These are phyloP conservation scores for Kluyveromyces aestuarii DNA, from an alignment of 805 yeast species.

Conservation along the genomic window DNA sequence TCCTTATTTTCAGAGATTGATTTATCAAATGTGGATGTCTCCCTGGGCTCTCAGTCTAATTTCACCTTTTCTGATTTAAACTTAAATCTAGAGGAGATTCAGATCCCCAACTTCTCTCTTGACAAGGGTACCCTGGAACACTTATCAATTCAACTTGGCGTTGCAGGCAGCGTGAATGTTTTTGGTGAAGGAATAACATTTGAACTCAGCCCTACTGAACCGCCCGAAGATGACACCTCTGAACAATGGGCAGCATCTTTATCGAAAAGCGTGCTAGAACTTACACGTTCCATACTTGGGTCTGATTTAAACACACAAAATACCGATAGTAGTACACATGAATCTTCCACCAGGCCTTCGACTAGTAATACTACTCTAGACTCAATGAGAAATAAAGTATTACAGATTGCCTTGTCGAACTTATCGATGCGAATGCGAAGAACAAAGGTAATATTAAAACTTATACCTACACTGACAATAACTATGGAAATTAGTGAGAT, in stretches of 20 bases:
- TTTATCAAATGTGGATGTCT: conserved; percentile 71
- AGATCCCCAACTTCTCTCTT: conserved; percentile 53
- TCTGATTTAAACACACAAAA: conserved; percentile 11
- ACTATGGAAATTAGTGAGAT: conserved; percentile 18
- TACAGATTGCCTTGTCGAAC: conserved; percentile 58
- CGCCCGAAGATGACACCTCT: conserved; percentile 18
- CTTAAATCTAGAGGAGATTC: conserved; percentile 62
- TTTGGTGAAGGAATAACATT: conserved; percentile 48
- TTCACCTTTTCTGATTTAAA: conserved; percentile 52
- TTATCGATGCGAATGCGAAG: conserved; percentile 42
- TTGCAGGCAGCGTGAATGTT: conserved; percentile 62
- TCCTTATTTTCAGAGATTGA: conserved; percentile 77
- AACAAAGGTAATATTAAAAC: conserved; percentile 25
- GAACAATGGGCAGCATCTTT: conserved; percentile 37
- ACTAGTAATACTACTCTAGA: conserved; percentile 30
- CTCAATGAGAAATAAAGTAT: conserved; percentile 52
- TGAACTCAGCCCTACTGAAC: conserved; percentile 18
- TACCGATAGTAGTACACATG: conserved; percentile 10
- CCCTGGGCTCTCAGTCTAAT: conserved; percentile 49
- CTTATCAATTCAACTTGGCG: conserved; percentile 50
- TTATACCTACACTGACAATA: neutral
- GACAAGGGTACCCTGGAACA: conserved; percentile 51
- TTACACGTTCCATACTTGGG: conserved; percentile 43
- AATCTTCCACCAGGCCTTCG: conserved; percentile 1
- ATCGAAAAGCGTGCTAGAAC: conserved; percentile 65